Conservation (phyloP, 805 yeast genomes). For the Nakazawaea anatomiae region DNA sequence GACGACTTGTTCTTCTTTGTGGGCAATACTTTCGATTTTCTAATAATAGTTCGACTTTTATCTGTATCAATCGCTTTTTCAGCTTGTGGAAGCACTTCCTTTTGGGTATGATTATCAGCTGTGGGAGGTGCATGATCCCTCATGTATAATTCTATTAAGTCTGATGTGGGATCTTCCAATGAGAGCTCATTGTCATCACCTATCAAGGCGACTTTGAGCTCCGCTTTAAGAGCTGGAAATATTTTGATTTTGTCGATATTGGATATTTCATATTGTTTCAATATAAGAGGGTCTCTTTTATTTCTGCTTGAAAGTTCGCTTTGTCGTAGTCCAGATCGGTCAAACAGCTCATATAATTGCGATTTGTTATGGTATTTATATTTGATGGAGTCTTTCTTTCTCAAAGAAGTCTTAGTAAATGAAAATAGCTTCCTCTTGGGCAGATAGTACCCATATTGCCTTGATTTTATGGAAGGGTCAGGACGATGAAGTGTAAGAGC, state of each 20-base stretch:
- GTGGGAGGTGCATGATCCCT: no score
- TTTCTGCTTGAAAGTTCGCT: not conserved
- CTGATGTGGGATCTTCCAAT: constrained; percentile 13
- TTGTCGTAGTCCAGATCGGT: not conserved
- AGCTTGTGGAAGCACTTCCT: not conserved
- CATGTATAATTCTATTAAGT: constrained; percentile 13
- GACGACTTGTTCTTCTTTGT: not conserved
- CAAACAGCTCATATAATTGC: not conserved
- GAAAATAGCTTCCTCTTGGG: constrained; percentile 4
- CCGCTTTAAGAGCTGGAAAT: constrained; percentile 18
- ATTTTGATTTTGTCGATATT: constrained; percentile 12
- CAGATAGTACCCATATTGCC: not conserved
- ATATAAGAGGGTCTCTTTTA: not conserved
- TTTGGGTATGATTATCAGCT: no score
- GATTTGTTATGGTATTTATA: not conserved
- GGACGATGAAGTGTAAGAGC: not conserved
- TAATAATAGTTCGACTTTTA: constrained; percentile 4
- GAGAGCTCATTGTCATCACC: constrained; percentile 5
- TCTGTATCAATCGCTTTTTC: not conserved
- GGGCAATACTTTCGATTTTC: not conserved
- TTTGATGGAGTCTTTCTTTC: not conserved
- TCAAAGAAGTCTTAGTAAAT: not conserved
- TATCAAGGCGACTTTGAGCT: constrained; percentile 14
- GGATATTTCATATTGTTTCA: constrained; percentile 7
- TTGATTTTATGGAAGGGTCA: not conserved